Percentiles rank a stretch among this genome's conserved stretches.
Evolutionary conservation across 2,329 filamentous ascomycete genomes (phyloP).

Genomic region (Cytospora piceicola): DNA sequence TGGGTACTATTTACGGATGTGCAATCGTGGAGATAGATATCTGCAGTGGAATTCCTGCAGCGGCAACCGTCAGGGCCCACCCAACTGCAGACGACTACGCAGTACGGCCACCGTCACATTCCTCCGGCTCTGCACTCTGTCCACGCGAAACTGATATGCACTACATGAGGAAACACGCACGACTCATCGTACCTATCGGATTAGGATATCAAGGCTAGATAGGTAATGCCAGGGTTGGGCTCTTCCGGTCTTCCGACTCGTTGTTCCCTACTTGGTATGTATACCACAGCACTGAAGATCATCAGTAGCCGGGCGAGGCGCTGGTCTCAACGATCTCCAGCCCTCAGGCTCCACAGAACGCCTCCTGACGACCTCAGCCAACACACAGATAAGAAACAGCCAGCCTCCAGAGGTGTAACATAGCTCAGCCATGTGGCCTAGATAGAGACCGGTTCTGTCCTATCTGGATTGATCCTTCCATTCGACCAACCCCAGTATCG

Average conservation of each 20-base stretch:
- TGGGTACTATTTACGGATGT: neutral
- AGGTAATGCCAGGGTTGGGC: too few species aligned
- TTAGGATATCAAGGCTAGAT: neutral
- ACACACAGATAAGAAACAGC: slow-evolving; percentile 2
- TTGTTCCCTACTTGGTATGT: neutral
- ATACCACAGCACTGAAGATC: neutral
- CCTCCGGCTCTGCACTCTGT: slow-evolving; percentile 6
- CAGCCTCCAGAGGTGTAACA: slow-evolving; percentile 1
- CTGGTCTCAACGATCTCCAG: slow-evolving; percentile 16
- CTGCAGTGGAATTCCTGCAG: slow-evolving; percentile 18
- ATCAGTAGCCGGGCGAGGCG: slow-evolving; percentile 11
- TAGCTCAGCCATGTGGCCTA: slow-evolving; percentile 5
- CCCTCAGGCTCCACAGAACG: slow-evolving; percentile 9
- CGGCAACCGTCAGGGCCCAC: slow-evolving; percentile 18
- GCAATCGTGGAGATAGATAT: slow-evolving; percentile 18
- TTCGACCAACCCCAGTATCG: slow-evolving; percentile 1
- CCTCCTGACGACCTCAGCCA: neutral
- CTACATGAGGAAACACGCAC: slow-evolving; percentile 26
- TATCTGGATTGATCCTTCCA: slow-evolving; percentile 2
- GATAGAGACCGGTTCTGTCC: slow-evolving; percentile 9
- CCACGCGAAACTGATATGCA: slow-evolving; percentile 15
- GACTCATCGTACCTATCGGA: slow-evolving; percentile 2
- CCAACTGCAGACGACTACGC: slow-evolving; percentile 12
- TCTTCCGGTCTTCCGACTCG: neutral
- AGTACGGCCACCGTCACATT: slow-evolving; percentile 5